These are phyloP conservation scores for Phlebiopsis gigantea DNA, from an alignment of 768 basidiomycete genomes.

Conservation along the genomic window DNA sequence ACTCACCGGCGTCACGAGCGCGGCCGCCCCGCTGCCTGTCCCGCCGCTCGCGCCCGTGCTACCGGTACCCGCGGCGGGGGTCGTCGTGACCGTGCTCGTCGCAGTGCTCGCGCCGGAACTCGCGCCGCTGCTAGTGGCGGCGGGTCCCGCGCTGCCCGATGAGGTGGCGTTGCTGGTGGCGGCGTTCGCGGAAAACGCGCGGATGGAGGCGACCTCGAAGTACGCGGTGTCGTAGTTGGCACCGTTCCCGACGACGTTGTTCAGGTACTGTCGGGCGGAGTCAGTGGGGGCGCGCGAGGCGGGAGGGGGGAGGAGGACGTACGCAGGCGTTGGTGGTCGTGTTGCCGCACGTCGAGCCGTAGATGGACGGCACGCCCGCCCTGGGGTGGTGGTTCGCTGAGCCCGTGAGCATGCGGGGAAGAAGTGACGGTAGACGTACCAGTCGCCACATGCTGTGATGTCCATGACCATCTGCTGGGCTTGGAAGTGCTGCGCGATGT, in stretches of 20 bases:
- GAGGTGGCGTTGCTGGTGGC: background rate
- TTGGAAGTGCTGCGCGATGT: conserved; percentile 39
- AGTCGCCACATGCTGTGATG: conserved; percentile 51
- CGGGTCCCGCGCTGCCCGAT: background rate
- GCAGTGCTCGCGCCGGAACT: background rate
- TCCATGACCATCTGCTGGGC: conserved; percentile 50
- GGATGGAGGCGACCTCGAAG: conserved; percentile 59
- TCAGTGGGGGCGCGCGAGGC: background rate
- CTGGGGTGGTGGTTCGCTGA: conserved; percentile 23
- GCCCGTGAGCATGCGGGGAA: background rate
- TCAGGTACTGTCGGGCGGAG: background rate
- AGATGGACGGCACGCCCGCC: conserved; percentile 43
- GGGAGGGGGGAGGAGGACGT: background rate
- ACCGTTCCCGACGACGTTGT: conserved; percentile 41
- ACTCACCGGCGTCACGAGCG: background rate
- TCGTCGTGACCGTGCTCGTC: too few species aligned
- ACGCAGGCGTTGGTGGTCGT: conserved; percentile 38
- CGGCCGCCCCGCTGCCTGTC: background rate
- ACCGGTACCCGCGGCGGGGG: too few species aligned
- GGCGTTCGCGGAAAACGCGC: conserved; percentile 37
- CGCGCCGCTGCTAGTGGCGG: background rate
- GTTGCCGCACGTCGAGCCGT: conserved; percentile 37
- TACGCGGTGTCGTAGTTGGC: conserved; percentile 43
- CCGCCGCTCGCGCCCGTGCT: background rate
- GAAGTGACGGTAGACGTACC: conserved; percentile 27